Percentiles rank a stretch among this genome's conserved stretches.
Evolutionary conservation across 2,329 filamentous ascomycete genomes (phyloP).

Genomic region (Trichoderma sp.): DNA sequence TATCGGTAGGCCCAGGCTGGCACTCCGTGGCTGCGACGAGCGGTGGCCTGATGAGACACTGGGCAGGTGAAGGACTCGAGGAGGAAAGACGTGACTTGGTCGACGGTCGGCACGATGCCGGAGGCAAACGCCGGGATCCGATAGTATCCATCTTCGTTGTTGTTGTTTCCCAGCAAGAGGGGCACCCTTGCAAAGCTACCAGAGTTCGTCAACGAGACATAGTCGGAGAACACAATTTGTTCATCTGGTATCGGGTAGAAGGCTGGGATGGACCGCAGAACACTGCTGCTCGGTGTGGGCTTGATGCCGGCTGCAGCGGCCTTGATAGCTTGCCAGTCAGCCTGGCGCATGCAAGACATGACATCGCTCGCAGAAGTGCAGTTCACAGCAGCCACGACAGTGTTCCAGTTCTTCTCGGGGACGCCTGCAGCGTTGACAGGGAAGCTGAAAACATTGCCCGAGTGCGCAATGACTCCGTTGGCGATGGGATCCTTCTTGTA

Average conservation of each 20-base stretch:
- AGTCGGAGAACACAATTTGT: conserved; percentile 41
- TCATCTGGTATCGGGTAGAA: conserved; percentile 44
- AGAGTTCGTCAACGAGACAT: conserved; percentile 31
- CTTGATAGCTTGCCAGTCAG: conserved; percentile 36
- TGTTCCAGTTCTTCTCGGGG: conserved; percentile 41
- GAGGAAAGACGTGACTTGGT: conserved; percentile 39
- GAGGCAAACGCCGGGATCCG: conserved; percentile 41
- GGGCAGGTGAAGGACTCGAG: conserved; percentile 47
- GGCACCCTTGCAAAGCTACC: conserved; percentile 42
- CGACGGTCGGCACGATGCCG: conserved; percentile 38
- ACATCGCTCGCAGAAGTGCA: conserved; percentile 33
- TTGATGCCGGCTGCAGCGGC: conserved; percentile 36
- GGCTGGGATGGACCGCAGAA: conserved; percentile 35
- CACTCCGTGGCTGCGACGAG: conserved; percentile 34
- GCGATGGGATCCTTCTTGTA: conserved; percentile 48
- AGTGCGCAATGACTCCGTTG: conserved; percentile 44
- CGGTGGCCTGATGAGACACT: conserved; percentile 37
- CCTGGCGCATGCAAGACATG: conserved; percentile 39
- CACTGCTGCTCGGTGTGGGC: conserved; percentile 32
- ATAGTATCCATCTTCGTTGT: conserved; percentile 49
- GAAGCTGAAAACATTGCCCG: conserved; percentile 46
- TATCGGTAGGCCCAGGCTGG: conserved; percentile 47
- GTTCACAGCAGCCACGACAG: conserved; percentile 38
- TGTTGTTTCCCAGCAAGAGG: conserved; percentile 41
- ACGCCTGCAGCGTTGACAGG: conserved; percentile 35